phyloP scores from a whole-genome alignment of 2,329 filamentous ascomycete species.

The Penicillium occitanis region DNA sequence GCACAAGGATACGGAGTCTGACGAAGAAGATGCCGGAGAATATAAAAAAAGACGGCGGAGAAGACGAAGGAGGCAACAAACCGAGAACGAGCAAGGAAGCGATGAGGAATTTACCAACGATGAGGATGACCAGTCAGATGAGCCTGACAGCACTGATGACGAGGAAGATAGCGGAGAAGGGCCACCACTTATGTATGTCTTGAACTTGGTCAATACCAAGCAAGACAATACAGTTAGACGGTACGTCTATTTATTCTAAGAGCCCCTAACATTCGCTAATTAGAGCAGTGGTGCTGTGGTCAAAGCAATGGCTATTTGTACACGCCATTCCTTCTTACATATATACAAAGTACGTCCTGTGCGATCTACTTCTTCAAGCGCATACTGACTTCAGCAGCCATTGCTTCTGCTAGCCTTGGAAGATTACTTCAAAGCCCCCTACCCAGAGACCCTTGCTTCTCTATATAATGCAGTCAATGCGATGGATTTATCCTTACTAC shows the following conservation, averaged over 20 bases:
- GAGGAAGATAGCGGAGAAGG: constrained; percentile 74
- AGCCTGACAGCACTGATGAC: constrained; percentile 52
- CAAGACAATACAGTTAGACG: constrained; percentile 86
- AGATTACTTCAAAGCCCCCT: constrained; percentile 92
- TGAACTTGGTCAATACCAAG: constrained; percentile 97
- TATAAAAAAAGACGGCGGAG: constrained; percentile 44
- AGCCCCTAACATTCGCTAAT: constrained; percentile 20
- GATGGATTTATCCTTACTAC: constrained; percentile 96
- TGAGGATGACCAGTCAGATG: constrained; percentile 59
- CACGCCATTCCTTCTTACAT: constrained; percentile 92
- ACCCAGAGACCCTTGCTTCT: constrained; percentile 80
- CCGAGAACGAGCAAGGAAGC: constrained; percentile 48
- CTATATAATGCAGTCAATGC: constrained; percentile 91
- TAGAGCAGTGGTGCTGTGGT: constrained; percentile 76
- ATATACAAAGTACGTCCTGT: constrained; percentile 78
- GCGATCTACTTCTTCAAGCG: constrained; percentile 2
- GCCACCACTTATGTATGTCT: constrained; percentile 90
- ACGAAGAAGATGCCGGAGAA: constrained; percentile 65
- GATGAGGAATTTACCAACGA: constrained; percentile 42
- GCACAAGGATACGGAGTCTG: constrained; percentile 86
- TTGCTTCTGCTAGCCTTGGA: constrained; percentile 86
- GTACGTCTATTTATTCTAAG: constrained; percentile 38
- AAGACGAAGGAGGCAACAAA: constrained; percentile 22
- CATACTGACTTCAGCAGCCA: constrained; percentile 57
- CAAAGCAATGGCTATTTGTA: constrained; percentile 99